Evolutionary conservation across 306 rosid species (phyloP), one percentile per base, ranked within the genome.

Genomic region (Cajanus cajan): DNA sequence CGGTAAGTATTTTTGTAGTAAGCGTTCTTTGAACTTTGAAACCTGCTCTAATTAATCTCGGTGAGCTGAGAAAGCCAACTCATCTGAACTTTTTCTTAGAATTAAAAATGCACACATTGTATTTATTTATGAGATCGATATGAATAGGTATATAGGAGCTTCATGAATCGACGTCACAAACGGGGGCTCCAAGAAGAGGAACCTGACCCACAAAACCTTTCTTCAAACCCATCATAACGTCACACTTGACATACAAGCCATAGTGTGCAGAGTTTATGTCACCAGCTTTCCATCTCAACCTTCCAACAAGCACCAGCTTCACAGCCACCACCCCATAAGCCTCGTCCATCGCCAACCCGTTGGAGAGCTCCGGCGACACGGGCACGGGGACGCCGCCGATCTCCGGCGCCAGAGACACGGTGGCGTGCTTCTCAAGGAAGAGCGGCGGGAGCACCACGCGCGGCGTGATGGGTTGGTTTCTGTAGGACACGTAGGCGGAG

Each of bases 261-360:
- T 92, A 86, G 67, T 89, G 97, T 33, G 76, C 80, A 0, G 93
- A 90, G 48, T 58, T 86, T 37, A 94, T 79, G 11, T 83, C 90
- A 16, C 89, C 93, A 0, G 88, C 69, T 66, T 85, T 91, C 98
- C 98, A 94, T 74, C 90, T 84, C 41, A 94, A 24, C 86, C 94
- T 86, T 21, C 98, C 98, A 86, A 61, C 44, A 18, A 94, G 8
- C 43, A 81, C 88, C 47, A 92, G 52, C 62, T 88, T 90, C 73
- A 94, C 24, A 15, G 70, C 83, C 85, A 92, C 85, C 69, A 88
- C 91, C 10, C 98, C 97, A 36, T 84, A 85, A 0, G 58, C 40
- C 88, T 86, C 85, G 43, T 92, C 98, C 79, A 24, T 72, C 39
- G n/a, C 73, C 64, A 91, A 11, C 40, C 91, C 90, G 9, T 84